These are phyloP conservation scores for Coemansia sp. DNA, from an alignment of 192 early-diverging fungal genomes.

Conservation along the genomic window DNA sequence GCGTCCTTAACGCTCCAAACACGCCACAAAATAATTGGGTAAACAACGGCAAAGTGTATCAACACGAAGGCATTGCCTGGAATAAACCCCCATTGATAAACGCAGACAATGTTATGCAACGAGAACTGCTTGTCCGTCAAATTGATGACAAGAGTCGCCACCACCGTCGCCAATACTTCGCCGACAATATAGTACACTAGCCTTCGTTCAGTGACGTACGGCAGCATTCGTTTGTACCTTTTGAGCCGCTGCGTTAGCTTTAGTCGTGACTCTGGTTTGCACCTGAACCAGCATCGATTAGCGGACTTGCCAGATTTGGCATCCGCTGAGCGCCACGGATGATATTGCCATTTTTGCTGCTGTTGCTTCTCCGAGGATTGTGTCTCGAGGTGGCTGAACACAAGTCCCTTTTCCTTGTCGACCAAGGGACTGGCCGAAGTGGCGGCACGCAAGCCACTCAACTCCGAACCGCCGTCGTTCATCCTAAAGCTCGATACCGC, in stretches of 20 bases:
- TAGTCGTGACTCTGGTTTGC: conserved; percentile 14
- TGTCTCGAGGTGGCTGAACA: background rate
- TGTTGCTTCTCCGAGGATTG: background rate
- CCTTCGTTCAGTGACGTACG: conserved; percentile 27
- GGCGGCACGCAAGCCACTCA: background rate
- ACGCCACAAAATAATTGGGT: conserved; percentile 55
- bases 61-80: conserved; percentile 21
- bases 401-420: background rate
- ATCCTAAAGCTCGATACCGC: background rate
- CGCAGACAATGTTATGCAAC: conserved; percentile 19
- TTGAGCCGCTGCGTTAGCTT: conserved; percentile 16
- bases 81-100: conserved; percentile 32
- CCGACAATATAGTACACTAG: conserved; percentile 21
- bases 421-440: conserved; percentile 2
- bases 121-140: conserved; percentile 34
- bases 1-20: conserved; percentile 57
- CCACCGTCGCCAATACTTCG: background rate
- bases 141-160: conserved; percentile 28
- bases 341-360: background rate
- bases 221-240: conserved; percentile 28
- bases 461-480: background rate
- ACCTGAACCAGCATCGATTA: background rate
- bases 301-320: background rate
- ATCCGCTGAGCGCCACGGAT: background rate
- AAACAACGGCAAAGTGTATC: conserved; percentile 52